Conservation (phyloP, 352 stramenopile species). For the Phytophthora hybrid region DNA sequence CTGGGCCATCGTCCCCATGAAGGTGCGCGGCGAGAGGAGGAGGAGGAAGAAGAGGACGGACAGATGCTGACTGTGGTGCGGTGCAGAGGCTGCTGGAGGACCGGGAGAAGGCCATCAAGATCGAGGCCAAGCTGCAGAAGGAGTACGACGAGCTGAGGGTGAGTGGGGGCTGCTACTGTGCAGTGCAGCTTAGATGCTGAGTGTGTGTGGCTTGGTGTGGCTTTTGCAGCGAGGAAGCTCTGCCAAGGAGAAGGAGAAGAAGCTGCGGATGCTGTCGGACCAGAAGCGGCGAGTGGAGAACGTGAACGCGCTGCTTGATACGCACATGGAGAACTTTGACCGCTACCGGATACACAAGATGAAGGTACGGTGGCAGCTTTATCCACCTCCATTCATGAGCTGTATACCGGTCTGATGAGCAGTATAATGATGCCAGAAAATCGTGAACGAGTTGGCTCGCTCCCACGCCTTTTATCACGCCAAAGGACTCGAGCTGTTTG, state of each 20-base stretch:
- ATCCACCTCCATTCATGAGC: too few relatives aligned
- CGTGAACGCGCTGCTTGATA: constrained; percentile 75
- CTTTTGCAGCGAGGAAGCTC: constrained; percentile 50
- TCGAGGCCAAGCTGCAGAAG: constrained; percentile 76
- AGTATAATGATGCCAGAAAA: constrained; percentile 51
- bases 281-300: constrained; percentile 88
- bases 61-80: not conserved
- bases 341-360: constrained; percentile 78
- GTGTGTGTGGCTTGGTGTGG: constrained; percentile 1
- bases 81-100: constrained; percentile 78
- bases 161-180: not conserved
- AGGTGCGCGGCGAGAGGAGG: constrained; percentile 40
- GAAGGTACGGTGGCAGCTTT: constrained; percentile 52
- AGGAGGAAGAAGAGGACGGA: not conserved
- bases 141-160: constrained; percentile 78
- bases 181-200: not conserved
- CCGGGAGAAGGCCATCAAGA: constrained; percentile 84
- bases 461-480: constrained; percentile 83
- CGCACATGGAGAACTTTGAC: constrained; percentile 81
- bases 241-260: constrained; percentile 81
- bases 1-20: constrained; percentile 85
- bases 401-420: not conserved
- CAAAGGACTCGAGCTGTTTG: constrained; percentile 79
- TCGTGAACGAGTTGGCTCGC: constrained; percentile 73
- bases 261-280: constrained; percentile 82